Base-by-base conservation (phyloP, 2,329 filamentous ascomycete genomes). In the Cercospora sojina region DNA sequence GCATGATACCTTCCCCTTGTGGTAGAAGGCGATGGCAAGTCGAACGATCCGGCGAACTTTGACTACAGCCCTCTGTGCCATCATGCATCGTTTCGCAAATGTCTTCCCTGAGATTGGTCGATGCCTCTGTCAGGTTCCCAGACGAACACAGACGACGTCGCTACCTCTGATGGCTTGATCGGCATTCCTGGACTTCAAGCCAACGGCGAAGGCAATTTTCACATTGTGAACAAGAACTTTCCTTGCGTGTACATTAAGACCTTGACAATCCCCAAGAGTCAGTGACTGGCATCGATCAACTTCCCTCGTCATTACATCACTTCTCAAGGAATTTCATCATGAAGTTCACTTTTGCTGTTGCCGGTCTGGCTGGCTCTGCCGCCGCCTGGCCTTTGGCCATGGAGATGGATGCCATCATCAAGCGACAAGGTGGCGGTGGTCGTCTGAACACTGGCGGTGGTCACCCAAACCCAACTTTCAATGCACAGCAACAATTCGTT, bases 381-480 rank as follows among this genome's bases (percentile, higher is more conserved):
- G 56, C 64, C 38, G 69, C 64, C 62, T 70, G 62, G 67, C 69
- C 69, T 20, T 31, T 61, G 18, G 69, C 66, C 47, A 64, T 64
- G 43, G 62, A 70, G 57, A 35, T 62, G 35, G 64, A 65, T 32
- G 56, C 53, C 41, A 53, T 67, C 29, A 27, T 64, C 2, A 67
- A 70, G 69, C 66, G 67, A 8, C 53, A 57, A 35, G 49, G 23
- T 16, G 61, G 53, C 31, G 8, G 16, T 23, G 62, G 64, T 6
- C 63, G 66, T 5, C 43, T 41, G n/a, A 70, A 70, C 60, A 70
- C 64, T 32, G 69, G 69, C 12, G 57, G 43, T 10, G 66, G 64
- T 13, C 66, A 68, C 47, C 66, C 56, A 8, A 66, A 68, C 51
- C 70, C 73, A 20, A 70, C 62, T 5, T 71, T 68, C 53, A 59